Evolutionary conservation across 2,329 filamentous ascomycete genomes (phyloP), one percentile per base, ranked within the genome.

Genomic region (Venturia pyrina): DNA sequence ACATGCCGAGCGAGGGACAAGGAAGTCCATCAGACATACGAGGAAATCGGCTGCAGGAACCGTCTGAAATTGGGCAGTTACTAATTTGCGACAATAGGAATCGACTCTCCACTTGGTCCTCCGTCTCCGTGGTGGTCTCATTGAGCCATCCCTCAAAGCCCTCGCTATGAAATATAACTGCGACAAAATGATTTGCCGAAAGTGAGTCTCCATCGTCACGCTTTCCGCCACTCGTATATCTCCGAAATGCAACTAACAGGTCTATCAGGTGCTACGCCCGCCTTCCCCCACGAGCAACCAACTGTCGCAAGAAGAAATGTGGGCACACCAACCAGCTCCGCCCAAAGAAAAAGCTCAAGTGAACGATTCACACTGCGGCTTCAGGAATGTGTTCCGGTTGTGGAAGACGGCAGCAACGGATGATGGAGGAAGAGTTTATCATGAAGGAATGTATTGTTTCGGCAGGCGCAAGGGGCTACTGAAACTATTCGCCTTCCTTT

Each of bases 291-390:
- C 91, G 95, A 88, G 95, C 95, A 77, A 97, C 93, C 87, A 99
- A 99, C 90, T 99, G 95, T 91, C 88, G 93, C 78, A 97, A 97
- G 91, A 91, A 93, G 86, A 98, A 98, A 89, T 98, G 93, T 83
- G 95, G 93, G 71, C 95, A 98, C 89, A 96, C 89, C 85, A 98
- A 98, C 91, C 95, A 99, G 89, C 91, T 99, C 80, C 91, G 95
- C 84, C 95, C 95, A 82, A 99, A 99, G 93, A 99, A 99, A 93
- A 99, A 99, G 93, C 88, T 96, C 80, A 96, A 97, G 85, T 93
- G 89, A 62, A 65, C 48, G 6, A 64, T 7, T 46, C 28, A 40
- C 34, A 48, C 21, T n/a, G 28, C 37, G 53, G 3, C 11, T 15
- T 11, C 48, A 15, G 48, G 7, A 28, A 53, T 21, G 53, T 28